phyloP scores from a whole-genome alignment of 345 rosid species.

The Bruguiera parviflora region DNA sequence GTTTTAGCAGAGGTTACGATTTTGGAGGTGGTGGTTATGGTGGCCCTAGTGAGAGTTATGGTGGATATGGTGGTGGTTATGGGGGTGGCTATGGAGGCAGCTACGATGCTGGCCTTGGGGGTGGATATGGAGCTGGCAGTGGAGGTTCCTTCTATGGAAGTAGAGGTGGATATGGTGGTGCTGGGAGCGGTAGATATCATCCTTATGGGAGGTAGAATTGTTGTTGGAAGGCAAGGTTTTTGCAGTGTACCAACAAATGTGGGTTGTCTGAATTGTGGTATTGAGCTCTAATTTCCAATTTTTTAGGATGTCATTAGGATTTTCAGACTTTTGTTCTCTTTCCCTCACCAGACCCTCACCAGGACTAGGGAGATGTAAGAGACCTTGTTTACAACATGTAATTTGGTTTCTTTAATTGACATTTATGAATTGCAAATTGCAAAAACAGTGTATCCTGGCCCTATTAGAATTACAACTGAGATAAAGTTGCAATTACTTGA shows the following conservation, averaged over 20 bases:
- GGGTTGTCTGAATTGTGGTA: conserved; percentile 10
- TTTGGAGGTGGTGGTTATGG: conserved; percentile 56
- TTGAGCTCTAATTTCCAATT: conserved; percentile 2
- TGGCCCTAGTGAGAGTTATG: conserved; percentile 50
- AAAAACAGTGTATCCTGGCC: conserved; percentile 8
- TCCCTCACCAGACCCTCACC: not conserved
- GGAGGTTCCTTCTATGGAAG: conserved; percentile 16
- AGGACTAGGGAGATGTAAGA: conserved; percentile 10
- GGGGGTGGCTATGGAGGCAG: conserved; percentile 47
- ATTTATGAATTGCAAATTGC: conserved; percentile 15
- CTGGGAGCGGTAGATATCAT: conserved; percentile 72
- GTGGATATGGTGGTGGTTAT: conserved; percentile 45
- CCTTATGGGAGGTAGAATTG: conserved; percentile 75
- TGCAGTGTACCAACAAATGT: conserved; percentile 7
- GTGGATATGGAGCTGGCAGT: conserved; percentile 17
- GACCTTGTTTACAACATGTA: not conserved
- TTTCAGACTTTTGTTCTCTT: not conserved
- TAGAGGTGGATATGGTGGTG: conserved; percentile 25
- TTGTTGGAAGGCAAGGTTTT: not conserved
- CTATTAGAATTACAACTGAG: not conserved
- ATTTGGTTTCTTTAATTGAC: not conserved
- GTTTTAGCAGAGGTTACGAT: conserved; percentile 62
- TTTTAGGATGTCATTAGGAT: not conserved
- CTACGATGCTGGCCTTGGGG: conserved; percentile 38
- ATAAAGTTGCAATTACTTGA: not conserved